A percentile compares a stretch with the other conserved stretches of the same genome.
These are phyloP conservation scores for Chenopodium album DNA, from an alignment of 148 eudicot genomes.

Conservation along the genomic window DNA sequence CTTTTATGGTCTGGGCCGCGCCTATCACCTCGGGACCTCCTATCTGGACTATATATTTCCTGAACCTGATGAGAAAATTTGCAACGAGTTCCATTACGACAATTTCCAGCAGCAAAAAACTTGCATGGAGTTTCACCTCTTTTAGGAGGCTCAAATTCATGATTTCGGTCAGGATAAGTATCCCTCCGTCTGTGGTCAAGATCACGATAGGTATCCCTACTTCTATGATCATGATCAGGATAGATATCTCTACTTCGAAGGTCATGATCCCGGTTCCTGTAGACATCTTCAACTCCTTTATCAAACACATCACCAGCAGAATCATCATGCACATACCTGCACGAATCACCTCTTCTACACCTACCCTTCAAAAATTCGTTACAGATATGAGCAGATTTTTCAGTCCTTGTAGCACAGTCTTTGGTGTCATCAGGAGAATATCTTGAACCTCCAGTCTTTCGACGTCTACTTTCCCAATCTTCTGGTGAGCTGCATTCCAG, in stretches of 20 bases:
- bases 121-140: constrained; percentile 35
- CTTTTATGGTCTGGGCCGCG: constrained; percentile 23
- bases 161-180: constrained; percentile 18
- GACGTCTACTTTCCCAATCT: constrained; percentile 45
- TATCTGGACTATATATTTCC: constrained; percentile 26
- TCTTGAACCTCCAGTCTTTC: constrained; percentile 34
- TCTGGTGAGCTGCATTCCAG: constrained; percentile 41
- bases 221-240: constrained; percentile 27
- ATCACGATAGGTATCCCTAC: constrained; percentile 23
- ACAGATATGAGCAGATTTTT: constrained; percentile 39
- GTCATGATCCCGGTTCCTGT: constrained; percentile 33
- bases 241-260: constrained; percentile 29
- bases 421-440: constrained; percentile 30
- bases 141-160: constrained; percentile 34
- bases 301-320: constrained; percentile 29
- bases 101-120: constrained; percentile 45
- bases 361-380: constrained; percentile 45
- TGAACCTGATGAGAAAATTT: constrained; percentile 38
- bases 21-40: constrained; percentile 33
- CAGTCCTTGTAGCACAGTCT: constrained; percentile 28
- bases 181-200: constrained; percentile 25
- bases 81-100: constrained; percentile 41
- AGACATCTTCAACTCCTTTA: constrained; percentile 31
- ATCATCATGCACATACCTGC: constrained; percentile 39
- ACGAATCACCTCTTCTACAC: constrained; percentile 43